These are phyloP conservation scores for Alliaria petiolata DNA, from an alignment of 345 rosid genomes.

Conservation along the genomic window DNA sequence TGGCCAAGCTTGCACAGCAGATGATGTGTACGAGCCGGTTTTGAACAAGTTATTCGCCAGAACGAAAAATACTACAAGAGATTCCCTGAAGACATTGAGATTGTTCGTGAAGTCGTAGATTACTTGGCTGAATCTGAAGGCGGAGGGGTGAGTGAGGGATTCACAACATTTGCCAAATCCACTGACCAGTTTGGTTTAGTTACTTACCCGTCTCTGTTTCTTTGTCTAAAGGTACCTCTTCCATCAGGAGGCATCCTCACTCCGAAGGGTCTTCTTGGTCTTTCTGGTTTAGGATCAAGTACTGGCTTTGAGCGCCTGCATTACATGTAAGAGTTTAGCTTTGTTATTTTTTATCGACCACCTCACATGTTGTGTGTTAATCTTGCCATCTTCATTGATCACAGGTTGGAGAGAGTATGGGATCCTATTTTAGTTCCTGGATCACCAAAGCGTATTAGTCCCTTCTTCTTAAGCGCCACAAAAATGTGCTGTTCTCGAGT, in stretches of 20 bases:
- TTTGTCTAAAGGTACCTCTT: constrained; percentile 57
- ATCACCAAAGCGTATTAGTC: constrained; percentile 60
- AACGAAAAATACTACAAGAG: constrained; percentile 87
- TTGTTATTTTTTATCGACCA: not conserved
- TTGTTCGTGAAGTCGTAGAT: constrained; percentile 57
- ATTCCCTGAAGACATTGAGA: constrained; percentile 75
- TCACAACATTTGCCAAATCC: not conserved
- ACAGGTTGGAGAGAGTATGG: constrained; percentile 91
- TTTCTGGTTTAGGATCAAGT: constrained; percentile 78
- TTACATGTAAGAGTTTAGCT: constrained; percentile 57
- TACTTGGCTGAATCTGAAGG: constrained; percentile 76
- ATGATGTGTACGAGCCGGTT: constrained; percentile 58
- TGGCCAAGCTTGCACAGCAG: constrained; percentile 68
- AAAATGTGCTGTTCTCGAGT: not conserved
- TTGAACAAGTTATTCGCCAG: constrained; percentile 54
- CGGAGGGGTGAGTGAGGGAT: constrained; percentile 67
- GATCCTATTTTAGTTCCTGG: constrained; percentile 80
- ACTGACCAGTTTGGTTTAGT: not conserved
- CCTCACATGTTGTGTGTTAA: not conserved
- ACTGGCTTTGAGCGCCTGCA: constrained; percentile 91
- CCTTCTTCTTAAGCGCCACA: constrained; percentile 48
- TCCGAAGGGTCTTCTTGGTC: constrained; percentile 78
- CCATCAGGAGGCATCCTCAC: constrained; percentile 90
- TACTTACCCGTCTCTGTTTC: not conserved
- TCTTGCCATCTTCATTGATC: not conserved